Conservation (phyloP, 2,329 filamentous ascomycete species). For the Paraconiothyrium brasiliense region DNA sequence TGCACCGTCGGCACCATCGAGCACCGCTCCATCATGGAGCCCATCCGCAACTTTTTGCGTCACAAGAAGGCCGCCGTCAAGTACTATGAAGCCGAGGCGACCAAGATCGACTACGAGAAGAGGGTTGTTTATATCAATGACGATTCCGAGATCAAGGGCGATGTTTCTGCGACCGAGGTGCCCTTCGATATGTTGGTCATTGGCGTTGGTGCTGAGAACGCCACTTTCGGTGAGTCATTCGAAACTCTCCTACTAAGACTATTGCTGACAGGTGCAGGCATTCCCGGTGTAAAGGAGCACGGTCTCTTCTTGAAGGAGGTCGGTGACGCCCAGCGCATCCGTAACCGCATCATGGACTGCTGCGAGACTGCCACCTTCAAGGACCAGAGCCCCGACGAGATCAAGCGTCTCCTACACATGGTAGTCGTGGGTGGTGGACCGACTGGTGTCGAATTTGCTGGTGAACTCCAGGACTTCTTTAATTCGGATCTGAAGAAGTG, state of each 20-base stretch:
- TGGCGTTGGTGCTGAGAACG: slow-evolving; percentile 97
- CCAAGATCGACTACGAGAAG: slow-evolving; percentile 91
- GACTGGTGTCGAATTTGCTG: slow-evolving; percentile 97
- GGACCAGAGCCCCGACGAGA: slow-evolving; percentile 86
- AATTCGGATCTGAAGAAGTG: slow-evolving; percentile 98
- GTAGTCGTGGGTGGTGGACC: slow-evolving; percentile 87
- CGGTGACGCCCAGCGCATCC: slow-evolving; percentile 91
- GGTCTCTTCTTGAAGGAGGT: slow-evolving; percentile 99
- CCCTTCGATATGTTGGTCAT: slow-evolving; percentile 98
- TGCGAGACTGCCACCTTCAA: slow-evolving; percentile 99
- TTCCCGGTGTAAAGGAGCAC: slow-evolving; percentile 92
- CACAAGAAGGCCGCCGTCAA: slow-evolving; percentile 93
- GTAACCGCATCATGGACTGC: slow-evolving; percentile 99
- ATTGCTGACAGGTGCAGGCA: slow-evolving; percentile 60
- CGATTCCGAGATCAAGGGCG: slow-evolving; percentile 90
- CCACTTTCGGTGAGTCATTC: slow-evolving; percentile 79
- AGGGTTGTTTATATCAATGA: slow-evolving; percentile 90
- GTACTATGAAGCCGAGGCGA: slow-evolving; percentile 98
- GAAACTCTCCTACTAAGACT: neutral
- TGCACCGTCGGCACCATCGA: slow-evolving; percentile 98
- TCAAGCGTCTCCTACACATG: slow-evolving; percentile 97
- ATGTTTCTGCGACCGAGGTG: slow-evolving; percentile 83
- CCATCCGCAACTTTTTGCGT: slow-evolving; percentile 92
- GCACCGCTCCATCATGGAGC: slow-evolving; percentile 99
- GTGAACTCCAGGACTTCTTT: slow-evolving; percentile 98